Percentiles rank a stretch among this genome's conserved stretches.
Evolutionary conservation across 306 rosid species (phyloP).

Genomic region (Cucumis melo): DNA sequence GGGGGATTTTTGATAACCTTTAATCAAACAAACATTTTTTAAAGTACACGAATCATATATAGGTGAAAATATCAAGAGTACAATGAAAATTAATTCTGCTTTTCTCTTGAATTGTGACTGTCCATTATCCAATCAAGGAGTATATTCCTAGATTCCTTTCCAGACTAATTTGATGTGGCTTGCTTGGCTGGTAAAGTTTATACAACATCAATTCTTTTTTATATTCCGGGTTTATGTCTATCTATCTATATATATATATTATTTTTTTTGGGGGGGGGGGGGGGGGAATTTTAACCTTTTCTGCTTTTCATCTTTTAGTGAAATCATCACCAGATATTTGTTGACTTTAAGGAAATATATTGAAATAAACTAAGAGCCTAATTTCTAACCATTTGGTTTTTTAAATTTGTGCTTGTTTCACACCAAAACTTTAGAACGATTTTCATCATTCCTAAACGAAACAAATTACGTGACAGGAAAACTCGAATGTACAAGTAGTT

Average conservation of each 20-base stretch:
- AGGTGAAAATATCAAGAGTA: neutral
- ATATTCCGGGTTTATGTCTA: neutral
- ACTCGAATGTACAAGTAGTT: no score
- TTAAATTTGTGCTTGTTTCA: no score
- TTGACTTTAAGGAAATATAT: neutral
- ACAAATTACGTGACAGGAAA: no score
- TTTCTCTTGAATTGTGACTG: neutral
- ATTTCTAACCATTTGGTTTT: no score
- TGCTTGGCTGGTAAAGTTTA: neutral
- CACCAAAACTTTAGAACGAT: no score
- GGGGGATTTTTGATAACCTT: neutral
- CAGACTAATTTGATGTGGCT: neutral
- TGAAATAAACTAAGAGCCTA: neutral
- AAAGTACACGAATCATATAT: neutral
- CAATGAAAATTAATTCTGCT: neutral
- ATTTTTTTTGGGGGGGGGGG: no score
- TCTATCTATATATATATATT: no score
- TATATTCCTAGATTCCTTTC: neutral
- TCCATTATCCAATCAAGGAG: neutral
- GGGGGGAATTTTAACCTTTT: neutral
- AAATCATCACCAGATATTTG: neutral
- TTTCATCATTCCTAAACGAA: no score
- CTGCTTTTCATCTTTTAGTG: neutral
- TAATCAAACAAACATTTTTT: neutral
- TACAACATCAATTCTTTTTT: neutral